These are phyloP conservation scores for Leptodontidium sp. DNA, from an alignment of 2,329 filamentous ascomycete genomes.

Conservation along the genomic window DNA sequence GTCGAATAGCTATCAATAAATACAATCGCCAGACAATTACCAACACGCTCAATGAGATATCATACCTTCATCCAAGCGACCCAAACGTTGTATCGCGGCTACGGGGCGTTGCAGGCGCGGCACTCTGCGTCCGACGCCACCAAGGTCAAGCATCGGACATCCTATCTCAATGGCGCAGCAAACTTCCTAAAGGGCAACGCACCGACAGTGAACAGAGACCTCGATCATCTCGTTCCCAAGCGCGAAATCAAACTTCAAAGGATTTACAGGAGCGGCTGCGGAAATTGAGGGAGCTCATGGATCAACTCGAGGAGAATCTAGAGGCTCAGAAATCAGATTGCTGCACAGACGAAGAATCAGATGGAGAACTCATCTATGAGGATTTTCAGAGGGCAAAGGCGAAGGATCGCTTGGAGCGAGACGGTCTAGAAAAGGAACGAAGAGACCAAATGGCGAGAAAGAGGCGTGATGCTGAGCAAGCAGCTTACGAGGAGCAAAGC, in stretches of 20 bases:
- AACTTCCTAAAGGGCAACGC: slow-evolving; percentile 22
- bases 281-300: slow-evolving; percentile 17
- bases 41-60: slow-evolving; percentile 29
- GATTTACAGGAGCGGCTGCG: slow-evolving; percentile 15
- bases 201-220: slow-evolving; percentile 1
- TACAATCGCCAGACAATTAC: slow-evolving; percentile 28
- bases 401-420: slow-evolving; percentile 16
- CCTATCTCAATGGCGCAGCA: slow-evolving; percentile 28
- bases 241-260: not conserved
- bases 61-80: slow-evolving; percentile 29
- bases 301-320: not conserved
- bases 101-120: slow-evolving; percentile 24
- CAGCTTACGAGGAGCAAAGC: not conserved
- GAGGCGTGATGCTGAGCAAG: not conserved
- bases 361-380: not conserved
- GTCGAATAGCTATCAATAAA: slow-evolving; percentile 27
- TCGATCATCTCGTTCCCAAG: slow-evolving; percentile 1
- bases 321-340: not conserved
- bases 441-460: slow-evolving; percentile 16
- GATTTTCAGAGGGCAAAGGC: slow-evolving; percentile 5
- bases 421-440: slow-evolving; percentile 21
- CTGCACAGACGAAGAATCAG: not conserved
- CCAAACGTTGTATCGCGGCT: slow-evolving; percentile 24
- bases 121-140: slow-evolving; percentile 33
- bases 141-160: slow-evolving; percentile 29